phyloP scores from a whole-genome alignment of 345 rosid species.

The Cochlearia excelsa region DNA sequence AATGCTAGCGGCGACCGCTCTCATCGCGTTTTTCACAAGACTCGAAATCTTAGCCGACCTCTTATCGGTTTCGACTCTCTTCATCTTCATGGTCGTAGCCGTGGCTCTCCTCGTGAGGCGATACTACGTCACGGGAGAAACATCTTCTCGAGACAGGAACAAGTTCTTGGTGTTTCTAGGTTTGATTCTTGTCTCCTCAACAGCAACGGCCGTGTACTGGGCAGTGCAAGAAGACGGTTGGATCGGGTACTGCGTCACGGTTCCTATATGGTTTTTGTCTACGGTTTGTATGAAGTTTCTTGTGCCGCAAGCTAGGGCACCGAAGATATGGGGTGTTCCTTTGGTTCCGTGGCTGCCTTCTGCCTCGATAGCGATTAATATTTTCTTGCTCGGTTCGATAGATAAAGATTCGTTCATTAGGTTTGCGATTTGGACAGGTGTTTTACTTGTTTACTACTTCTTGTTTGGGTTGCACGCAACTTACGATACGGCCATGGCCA shows the following conservation, averaged over 20 bases:
- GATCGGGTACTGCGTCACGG: conserved; percentile 56
- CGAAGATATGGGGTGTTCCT: conserved; percentile 84
- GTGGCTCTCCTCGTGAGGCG: conserved; percentile 73
- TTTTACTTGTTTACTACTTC: conserved; percentile 59
- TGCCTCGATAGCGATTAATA: conserved; percentile 60
- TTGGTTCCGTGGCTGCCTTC: conserved; percentile 90
- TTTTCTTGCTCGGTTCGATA: conserved; percentile 79
- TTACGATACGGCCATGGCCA: conserved; percentile 54
- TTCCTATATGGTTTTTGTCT: conserved; percentile 57
- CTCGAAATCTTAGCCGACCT: conserved; percentile 55
- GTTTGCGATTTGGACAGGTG: conserved; percentile 60
- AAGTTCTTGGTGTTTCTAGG: conserved; percentile 46
- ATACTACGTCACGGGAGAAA: conserved; percentile 57
- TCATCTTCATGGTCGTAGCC: conserved; percentile 82
- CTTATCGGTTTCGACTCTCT: conserved; percentile 65
- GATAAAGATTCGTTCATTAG: conserved; percentile 52
- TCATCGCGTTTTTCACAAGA: conserved; percentile 70
- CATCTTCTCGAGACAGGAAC: conserved; percentile 39
- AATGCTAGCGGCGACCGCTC: conserved; percentile 56
- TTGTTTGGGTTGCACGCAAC: conserved; percentile 72
- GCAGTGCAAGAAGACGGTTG: conserved; percentile 41
- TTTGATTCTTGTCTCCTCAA: conserved; percentile 49
- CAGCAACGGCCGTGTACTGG: conserved; percentile 54
- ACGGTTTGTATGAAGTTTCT: conserved; percentile 42
- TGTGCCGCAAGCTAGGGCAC: conserved; percentile 66